A percentile compares a stretch with the other conserved stretches of the same genome.
phyloP scores from a whole-genome alignment of 2,329 filamentous ascomycete species.

The Xylaria sp. region DNA sequence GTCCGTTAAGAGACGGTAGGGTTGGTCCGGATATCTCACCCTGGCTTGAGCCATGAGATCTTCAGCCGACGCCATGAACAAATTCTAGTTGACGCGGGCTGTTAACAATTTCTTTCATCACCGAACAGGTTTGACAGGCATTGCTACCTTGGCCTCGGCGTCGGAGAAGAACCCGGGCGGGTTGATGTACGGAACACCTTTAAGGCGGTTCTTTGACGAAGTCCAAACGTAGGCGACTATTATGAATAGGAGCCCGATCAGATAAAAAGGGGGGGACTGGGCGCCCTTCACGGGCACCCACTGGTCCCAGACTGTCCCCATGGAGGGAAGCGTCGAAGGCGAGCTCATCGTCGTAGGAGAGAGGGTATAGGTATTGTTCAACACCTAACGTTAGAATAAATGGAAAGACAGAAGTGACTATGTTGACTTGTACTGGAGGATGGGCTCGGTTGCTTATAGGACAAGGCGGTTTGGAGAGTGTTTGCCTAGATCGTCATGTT shows the following conservation, averaged over 20 bases:
- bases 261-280: constrained; percentile 1
- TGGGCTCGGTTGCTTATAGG: no score
- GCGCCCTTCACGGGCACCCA: background rate
- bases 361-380: no score
- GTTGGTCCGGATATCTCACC: constrained; percentile 2
- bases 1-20: constrained; percentile 15
- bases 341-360: constrained; percentile 1
- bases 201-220: background rate
- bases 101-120: background rate
- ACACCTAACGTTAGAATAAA: no score
- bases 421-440: no score
- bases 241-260: background rate
- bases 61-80: background rate
- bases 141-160: constrained; percentile 15
- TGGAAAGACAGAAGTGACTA: no score
- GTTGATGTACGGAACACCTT: constrained; percentile 7
- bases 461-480: no score
- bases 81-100: background rate
- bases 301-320: background rate
- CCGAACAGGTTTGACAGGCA: background rate
- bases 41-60: constrained; percentile 6
- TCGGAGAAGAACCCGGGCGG: constrained; percentile 14
- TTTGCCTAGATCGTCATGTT: no score
- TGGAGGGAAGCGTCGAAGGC: constrained; percentile 1
- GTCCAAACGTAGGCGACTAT: constrained; percentile 1